Base-by-base conservation (phyloP, 257 asterid species). In the Salvia splendens region DNA sequence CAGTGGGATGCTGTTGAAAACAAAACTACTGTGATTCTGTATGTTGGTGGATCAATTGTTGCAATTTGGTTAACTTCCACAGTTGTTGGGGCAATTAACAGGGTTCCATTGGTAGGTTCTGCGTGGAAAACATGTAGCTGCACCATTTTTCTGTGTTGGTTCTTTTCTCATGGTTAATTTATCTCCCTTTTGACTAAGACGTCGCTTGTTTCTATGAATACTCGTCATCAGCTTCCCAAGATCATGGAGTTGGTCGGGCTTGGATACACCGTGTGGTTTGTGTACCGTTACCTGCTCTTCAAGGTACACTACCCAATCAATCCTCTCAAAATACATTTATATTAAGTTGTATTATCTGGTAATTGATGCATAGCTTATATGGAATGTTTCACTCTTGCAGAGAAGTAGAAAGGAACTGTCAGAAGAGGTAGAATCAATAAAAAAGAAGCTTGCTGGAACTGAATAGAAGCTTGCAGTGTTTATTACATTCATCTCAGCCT, bases 231-330 rank as follows among this genome's bases (percentile, higher is more conserved):
- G 99, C 96, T 94, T 41, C 97, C 99, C 10, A 94, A 94, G 87
- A 77, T 94, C 73, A 70, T 94, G 96, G 99, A 94, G 86, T 72
- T 91, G 80, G 93, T 94, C 38, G 96, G 97, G 41, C 97, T 94
- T 17, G 97, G 99, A 74, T 94, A 94, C 86, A 80, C 96, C 0
- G 99, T 96, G 57, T 94, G 99, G 99, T 94, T 94, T 67, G 99
- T 91, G 58, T 94, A 94, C 80, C 97, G 97, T 28, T 94, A 94
- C 82, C 95, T 94, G 67, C 97, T 94, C 69, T 94, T 91, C 95
- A 91, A 94, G 99, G 99, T 93, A 65, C 12, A 2, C 30, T 24
- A 24, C 30, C 30, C 30, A 24, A 24, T 12, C 52, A 4, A 47
- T 3, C 8, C 52, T 24, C 30, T 24, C 30, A 24, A 24, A 24